Evolutionary conservation across 257 asterid species (phyloP).

Genomic region (Salvia splendens): DNA sequence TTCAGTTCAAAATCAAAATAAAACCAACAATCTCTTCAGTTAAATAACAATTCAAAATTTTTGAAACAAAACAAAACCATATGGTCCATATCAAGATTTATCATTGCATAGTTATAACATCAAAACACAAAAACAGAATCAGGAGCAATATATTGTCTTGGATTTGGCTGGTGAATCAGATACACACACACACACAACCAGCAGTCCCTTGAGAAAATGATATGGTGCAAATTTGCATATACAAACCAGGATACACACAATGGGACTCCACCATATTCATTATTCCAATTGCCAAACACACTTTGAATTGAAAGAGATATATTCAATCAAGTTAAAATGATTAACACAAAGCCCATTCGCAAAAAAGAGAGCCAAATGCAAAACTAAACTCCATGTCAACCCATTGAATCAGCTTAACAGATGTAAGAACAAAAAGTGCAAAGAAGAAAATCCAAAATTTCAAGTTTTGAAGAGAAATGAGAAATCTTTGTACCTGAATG

Average conservation of each 20-base stretch:
- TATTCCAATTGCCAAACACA: constrained; percentile 11
- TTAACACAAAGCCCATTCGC: not conserved
- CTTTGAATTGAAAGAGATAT: not conserved
- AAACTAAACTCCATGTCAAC: constrained; percentile 14
- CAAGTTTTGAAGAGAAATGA: not conserved
- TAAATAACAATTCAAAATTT: too few species aligned
- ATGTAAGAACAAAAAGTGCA: not conserved
- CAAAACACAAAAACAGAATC: constrained; percentile 9
- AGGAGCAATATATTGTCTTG: constrained; percentile 1
- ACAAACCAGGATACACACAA: not conserved
- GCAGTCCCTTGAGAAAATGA: not conserved
- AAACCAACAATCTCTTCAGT: not conserved
- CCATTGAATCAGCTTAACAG: constrained; percentile 8
- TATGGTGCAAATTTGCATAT: not conserved
- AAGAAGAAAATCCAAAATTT: not conserved
- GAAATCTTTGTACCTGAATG: constrained; percentile 31
- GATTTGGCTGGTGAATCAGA: not conserved
- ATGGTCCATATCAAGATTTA: constrained; percentile 2
- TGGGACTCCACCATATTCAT: not conserved
- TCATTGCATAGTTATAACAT: not conserved
- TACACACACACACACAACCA: not conserved
- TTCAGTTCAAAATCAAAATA: constrained; percentile 14
- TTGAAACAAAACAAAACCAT: too few species aligned
- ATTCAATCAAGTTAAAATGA: not conserved
- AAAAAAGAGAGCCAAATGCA: not conserved